phyloP scores from a whole-genome alignment of 805 yeast genomes.

The Myxozyma neglecta region DNA sequence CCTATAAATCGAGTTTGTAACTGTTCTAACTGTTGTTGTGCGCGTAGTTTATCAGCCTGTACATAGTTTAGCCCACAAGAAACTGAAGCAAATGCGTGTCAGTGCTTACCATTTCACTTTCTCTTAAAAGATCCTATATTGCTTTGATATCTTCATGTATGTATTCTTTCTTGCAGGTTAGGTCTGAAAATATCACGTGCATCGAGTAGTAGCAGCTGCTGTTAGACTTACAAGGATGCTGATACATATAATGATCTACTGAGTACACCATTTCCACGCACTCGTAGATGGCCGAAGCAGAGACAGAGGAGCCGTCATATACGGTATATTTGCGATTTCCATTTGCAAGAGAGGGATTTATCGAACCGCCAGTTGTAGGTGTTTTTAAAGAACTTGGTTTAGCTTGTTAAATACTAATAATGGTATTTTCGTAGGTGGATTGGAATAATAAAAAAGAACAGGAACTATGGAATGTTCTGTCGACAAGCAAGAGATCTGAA shows the following conservation, averaged over 20 bases:
- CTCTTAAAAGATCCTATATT: no score
- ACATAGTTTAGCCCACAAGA: background rate
- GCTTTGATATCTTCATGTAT: background rate
- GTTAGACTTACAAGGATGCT: background rate
- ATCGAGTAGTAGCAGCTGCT: background rate
- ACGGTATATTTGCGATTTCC: constrained; percentile 49
- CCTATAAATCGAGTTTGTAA: constrained; percentile 52
- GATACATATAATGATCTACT: no score
- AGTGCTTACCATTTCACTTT: background rate
- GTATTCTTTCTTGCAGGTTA: background rate
- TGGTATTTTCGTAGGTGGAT: constrained; percentile 26
- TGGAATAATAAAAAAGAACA: constrained; percentile 41
- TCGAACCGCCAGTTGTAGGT: constrained; percentile 43
- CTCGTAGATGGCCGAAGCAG: background rate
- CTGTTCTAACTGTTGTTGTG: constrained; percentile 35
- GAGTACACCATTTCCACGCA: background rate
- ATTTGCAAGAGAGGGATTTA: constrained; percentile 45
- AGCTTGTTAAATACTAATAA: background rate
- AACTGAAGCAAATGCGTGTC: background rate
- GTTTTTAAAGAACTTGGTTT: background rate
- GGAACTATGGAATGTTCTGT: constrained; percentile 40
- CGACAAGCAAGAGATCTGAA: constrained; percentile 38
- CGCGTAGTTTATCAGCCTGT: constrained; percentile 34
- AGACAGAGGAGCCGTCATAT: constrained; percentile 6
- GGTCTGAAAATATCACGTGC: background rate